A percentile compares a stretch with the other conserved stretches of the same genome.
These are phyloP conservation scores for Neofusicoccum sp. DNA, from an alignment of 2,329 filamentous ascomycete species.

Conservation along the genomic window DNA sequence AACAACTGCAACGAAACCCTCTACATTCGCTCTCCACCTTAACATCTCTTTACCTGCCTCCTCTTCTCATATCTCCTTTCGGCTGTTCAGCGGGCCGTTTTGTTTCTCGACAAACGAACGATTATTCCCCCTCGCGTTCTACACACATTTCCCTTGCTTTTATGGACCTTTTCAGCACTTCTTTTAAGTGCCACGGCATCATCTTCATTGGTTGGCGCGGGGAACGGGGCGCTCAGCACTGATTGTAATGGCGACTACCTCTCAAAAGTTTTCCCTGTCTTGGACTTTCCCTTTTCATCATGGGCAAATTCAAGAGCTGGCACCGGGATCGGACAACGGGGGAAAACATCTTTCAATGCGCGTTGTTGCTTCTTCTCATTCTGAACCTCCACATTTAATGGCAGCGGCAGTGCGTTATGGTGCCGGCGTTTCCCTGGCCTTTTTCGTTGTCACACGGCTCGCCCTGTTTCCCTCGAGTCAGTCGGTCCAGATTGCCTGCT, in stretches of 20 bases:
- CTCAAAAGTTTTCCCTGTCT: constrained; percentile 2
- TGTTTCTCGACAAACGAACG: not conserved
- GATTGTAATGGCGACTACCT: constrained; percentile 6
- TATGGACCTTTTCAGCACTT: not conserved
- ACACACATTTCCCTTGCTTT: not conserved
- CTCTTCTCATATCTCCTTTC: not conserved
- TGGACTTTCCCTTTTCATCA: not conserved
- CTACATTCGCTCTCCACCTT: not conserved
- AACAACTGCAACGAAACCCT: not conserved
- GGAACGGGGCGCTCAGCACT: constrained; percentile 4
- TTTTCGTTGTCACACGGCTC: not conserved
- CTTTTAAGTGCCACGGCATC: not conserved
- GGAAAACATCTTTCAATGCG: not conserved
- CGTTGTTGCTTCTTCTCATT: not conserved
- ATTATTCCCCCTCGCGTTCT: not conserved
- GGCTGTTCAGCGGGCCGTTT: not conserved
- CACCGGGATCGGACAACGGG: not conserved
- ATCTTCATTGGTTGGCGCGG: not conserved
- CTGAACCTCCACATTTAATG: not conserved
- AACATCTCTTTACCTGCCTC: not conserved
- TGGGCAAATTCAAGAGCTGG: not conserved
- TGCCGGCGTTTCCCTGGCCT: not conserved
- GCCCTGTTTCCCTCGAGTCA: not conserved
- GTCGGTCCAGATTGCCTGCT: not conserved
- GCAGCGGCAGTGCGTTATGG: not conserved